Evolutionary conservation across 2,329 filamentous ascomycete species (phyloP), one percentile per base, ranked within the genome.

Genomic region (Fusarium sp.): DNA sequence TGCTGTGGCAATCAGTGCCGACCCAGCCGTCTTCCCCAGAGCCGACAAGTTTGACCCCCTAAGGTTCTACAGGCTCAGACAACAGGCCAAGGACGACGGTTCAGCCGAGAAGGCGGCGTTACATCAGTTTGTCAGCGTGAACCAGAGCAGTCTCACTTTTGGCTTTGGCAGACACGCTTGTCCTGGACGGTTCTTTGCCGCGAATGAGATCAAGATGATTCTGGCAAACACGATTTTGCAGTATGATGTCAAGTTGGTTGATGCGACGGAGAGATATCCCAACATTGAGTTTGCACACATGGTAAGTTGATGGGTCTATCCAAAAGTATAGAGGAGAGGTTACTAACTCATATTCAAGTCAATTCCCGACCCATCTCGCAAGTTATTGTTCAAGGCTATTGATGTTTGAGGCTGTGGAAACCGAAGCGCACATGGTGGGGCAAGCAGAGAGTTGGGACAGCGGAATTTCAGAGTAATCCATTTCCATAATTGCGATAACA

Each of bases 151-250:
- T 58, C 75, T 83, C 57, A 82, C 81, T 20, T 85, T 84, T 64
- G 83, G 83, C 1, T 81, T 82, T 1, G 83, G 83, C 6, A 79
- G 80, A n/a, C 82, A 84, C 68, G 83, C 83, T 6, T 85, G 83
- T 65, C 84, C 84, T 0, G 85, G 85, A 1, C 81, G 85, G 1
- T 86, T 86, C 81, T 86, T 86, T 70, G 85, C 85, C 11, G 79
- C 79, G 27, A 82, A 85, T 70, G 83, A 86, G 79, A 84, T 86
- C 78, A 86, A 87, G 77, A 76, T 86, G 71, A 82, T 86, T 20
- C 71, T 87, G 15, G 82, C 83, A 2, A 77, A 84, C 54, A 77
- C 84, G 4, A 71, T 86, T 50, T 82, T 86, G 0, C 82, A 80
- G 32, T 85, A 86, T 70, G 84, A 86, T 25, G 69, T 84, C 4